A percentile compares a stretch with the other conserved stretches of the same genome.
Evolutionary conservation across 805 yeast species (phyloP).

Genomic region (Saccharomyces kudriavzevii): DNA sequence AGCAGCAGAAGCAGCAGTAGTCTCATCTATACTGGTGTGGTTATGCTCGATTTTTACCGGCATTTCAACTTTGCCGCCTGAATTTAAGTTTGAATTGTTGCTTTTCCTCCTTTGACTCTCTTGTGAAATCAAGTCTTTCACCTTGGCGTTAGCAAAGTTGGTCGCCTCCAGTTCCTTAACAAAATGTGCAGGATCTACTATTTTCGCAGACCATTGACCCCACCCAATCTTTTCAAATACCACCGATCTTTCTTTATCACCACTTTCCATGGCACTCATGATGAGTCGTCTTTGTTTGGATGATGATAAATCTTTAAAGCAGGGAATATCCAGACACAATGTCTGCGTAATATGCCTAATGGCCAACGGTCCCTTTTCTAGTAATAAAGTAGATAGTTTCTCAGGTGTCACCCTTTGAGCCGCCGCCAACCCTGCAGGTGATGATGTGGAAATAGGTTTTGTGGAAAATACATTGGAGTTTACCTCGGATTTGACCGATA

Average conservation of each 20-base stretch:
- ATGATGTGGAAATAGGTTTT: slow-evolving; percentile 54
- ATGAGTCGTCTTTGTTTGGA: slow-evolving; percentile 86
- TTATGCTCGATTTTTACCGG: background rate
- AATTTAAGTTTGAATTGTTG: slow-evolving; percentile 20
- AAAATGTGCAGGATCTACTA: slow-evolving; percentile 33
- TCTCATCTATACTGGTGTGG: slow-evolving; percentile 2
- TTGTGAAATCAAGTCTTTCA: slow-evolving; percentile 35
- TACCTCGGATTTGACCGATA: background rate
- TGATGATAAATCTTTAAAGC: slow-evolving; percentile 70
- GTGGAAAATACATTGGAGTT: background rate
- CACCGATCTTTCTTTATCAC: slow-evolving; percentile 44
- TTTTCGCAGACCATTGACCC: slow-evolving; percentile 88
- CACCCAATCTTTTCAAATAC: slow-evolving; percentile 91
- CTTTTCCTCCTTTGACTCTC: slow-evolving; percentile 26
- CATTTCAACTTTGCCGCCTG: slow-evolving; percentile 20
- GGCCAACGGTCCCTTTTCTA: slow-evolving; percentile 78
- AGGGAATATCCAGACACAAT: slow-evolving; percentile 62
- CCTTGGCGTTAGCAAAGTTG: slow-evolving; percentile 34
- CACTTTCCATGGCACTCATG: slow-evolving; percentile 78
- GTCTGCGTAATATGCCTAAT: slow-evolving; percentile 83
- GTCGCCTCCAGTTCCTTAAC: slow-evolving; percentile 36
- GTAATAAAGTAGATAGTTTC: slow-evolving; percentile 58
- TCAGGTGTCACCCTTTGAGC: slow-evolving; percentile 79
- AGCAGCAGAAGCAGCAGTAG: background rate
- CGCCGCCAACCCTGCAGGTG: slow-evolving; percentile 82